Evolutionary conservation across 2,329 filamentous ascomycete species (phyloP), one percentile per base, ranked within the genome.

Genomic region (Colletotrichum tropicicola): DNA sequence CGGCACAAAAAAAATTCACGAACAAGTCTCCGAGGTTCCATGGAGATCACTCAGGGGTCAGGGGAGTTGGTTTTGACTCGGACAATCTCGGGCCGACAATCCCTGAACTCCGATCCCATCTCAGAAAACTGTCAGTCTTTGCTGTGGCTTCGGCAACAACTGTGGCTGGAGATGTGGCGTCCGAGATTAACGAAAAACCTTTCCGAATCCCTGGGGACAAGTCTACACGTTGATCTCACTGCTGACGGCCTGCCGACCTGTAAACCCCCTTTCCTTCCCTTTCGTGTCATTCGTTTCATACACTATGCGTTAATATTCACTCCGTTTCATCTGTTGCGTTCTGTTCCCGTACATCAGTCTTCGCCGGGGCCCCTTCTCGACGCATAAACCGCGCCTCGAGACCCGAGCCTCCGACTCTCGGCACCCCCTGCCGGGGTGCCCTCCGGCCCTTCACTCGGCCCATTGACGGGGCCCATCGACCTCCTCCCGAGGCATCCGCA

Each of bases 281-380:
- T 54, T 48, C 39, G 9, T 53, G 55, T 64, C 60, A 21, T 39
- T 64, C 60, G 32, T 60, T 64, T 59, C n/a, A 48, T 28, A n/a
- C 23, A 53, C 30, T 13, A 64, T 64, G 60, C 60, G 21, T 47
- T 60, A 35, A 48, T 64, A 7, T 12, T 53, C 49, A 7, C 10
- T 52, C 23, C 39, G 12, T 23, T 52, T 13, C 30, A 19, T 59
- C 27, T 53, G 4, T 23, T 53, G 17, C 19, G 9, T 19, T 39
- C 19, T 27, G 12, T 25, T 35, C 10, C 17, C 25, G 30, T 27
- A 23, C 7, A 7, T 19, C 56, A 9, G 12, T 13, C 15, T 12
- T 13, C 15, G 30, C 23, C 15, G n/a, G 32, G 41, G 41, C 25
- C 10, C 30, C 21, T 5, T 9, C 23, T 27, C 19, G 10, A 35